Evolutionary conservation across 2,329 filamentous ascomycete species (phyloP), one percentile per base, ranked within the genome.

Genomic region (Coniochaeta sp.): DNA sequence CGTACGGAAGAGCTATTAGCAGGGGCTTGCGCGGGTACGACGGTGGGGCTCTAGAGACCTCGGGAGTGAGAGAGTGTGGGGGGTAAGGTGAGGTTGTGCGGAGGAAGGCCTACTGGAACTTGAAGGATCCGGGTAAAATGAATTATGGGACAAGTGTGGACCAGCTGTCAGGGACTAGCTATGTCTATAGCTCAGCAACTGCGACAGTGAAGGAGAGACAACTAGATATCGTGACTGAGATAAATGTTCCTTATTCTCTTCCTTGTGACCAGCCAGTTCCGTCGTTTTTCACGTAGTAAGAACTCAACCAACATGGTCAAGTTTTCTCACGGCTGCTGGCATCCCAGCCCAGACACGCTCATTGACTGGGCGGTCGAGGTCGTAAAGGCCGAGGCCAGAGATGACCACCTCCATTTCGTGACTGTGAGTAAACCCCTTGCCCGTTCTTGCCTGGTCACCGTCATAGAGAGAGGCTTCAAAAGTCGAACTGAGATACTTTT

Each of bases 351-450:
- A 22, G 55, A 57, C 55, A 57, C 55, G 6, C 55, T 57, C 55
- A 57, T 57, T 38, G 55, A 57, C 55, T 57, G 55, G 55, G 55
- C 55, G 28, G 55, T 57, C 19, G 55, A 57, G 55, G 55, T 57
- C 32, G 55, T 57, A 12, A 57, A 57, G 55, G 55, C 55, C 4
- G 55, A 57, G 30, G 30, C 55, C 55, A 38, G 30, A 38, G 32
- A 57, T 17, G 55, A 57, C 55, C 55, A 57, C 55, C 55, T 57
- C 4, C 55, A 57, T 38, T 40, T 57, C 17, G 32, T 57, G n/a
- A 57, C 55, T 26, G 55, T 57, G n/a, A n/a, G n/a, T n/a, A 52
- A 52, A 5, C 5, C 19, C 47, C 47, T 52, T 24, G 10, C 10
- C 47, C 47, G 26, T 30, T 24, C 47, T n/a, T n/a, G n/a, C n/a